phyloP scores from a whole-genome alignment of 148 eudicot species.

The Rhododendron henanense region DNA sequence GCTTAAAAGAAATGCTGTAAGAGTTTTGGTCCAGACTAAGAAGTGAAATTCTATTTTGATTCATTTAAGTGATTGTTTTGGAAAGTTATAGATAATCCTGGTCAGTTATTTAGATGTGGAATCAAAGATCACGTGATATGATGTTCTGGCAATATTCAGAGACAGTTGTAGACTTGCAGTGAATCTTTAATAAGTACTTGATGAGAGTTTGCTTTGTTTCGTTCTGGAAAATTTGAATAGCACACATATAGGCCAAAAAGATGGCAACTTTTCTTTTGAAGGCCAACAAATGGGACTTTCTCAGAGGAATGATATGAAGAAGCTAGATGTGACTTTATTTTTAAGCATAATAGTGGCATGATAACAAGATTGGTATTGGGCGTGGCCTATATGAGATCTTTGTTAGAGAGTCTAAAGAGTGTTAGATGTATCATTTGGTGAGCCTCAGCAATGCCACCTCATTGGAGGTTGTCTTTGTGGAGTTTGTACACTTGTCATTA shows the following conservation, averaged over 20 bases:
- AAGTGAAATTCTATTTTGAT: not conserved
- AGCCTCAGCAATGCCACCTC: constrained; percentile 1
- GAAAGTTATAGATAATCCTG: not conserved
- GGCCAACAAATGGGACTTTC: not conserved
- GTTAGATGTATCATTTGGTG: not conserved
- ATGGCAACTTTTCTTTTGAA: not conserved
- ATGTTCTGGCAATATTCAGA: not conserved
- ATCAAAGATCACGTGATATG: not conserved
- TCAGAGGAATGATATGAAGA: not conserved
- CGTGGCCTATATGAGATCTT: not conserved
- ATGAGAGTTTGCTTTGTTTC: not conserved
- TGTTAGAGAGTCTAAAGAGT: not conserved
- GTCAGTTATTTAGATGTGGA: not conserved
- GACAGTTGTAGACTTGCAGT: not conserved
- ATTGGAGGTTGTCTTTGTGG: not conserved
- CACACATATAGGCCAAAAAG: not conserved
- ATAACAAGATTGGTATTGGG: not conserved
- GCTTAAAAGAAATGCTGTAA: constrained; percentile 98
- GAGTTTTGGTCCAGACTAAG: constrained; percentile 16
- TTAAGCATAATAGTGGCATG: not conserved
- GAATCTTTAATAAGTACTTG: not conserved
- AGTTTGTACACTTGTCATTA: not conserved
- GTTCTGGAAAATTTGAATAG: not conserved
- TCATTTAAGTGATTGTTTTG: not conserved
- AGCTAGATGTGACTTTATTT: not conserved